Evolutionary conservation across 1,139 yeast genomes (phyloP), one percentile per base, ranked within the genome.

Genomic region (Hansenula anomala): DNA sequence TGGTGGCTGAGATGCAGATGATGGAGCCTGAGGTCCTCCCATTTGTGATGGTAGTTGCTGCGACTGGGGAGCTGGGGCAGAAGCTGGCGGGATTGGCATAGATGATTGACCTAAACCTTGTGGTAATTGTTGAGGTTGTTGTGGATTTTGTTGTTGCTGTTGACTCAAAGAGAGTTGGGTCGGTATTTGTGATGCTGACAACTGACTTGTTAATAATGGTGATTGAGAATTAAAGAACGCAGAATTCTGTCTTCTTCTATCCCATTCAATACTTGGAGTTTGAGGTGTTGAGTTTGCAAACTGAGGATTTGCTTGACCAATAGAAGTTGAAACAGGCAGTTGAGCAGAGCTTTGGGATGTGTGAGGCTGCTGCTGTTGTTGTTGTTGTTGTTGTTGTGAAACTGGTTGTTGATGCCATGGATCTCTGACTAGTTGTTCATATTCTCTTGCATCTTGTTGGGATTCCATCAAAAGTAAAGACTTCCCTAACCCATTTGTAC

Each of bases 401-500:
- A 7, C 16, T 18, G 15, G 22, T 30, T 39, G 50, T 36, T 42
- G 50, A n/a, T 48, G 43, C 58, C 58, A 51, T 42, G 58, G 56
- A 27, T 70, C 77, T 50, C 79, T 66, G 2, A 73, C 76, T 31
- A 73, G 50, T 45, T 63, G 70, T 23, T 74, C 75, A 56, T 73
- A 68, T 50, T 73, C 73, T 49, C 77, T 64, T 36, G 73, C 71
- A 54, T 75, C 75, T 55, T 70, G 64, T 49, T 73, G 80, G 16
- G 77, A 64, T 46, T 78, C 83, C 77, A 75, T 67, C 47, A 77
- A 47, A 35, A 78, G 56, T 26, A 77, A 62, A 1, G 80, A 72
- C 54, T 78, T 77, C 3, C 82, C 82, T 15, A 75, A 58, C 46
- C 64, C 67, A 41, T 58, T 56, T 13, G 61, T 38, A 31, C 45